Evolutionary conservation across 768 basidiomycete species (phyloP).

Genomic region (Hypholoma sublateritium): DNA sequence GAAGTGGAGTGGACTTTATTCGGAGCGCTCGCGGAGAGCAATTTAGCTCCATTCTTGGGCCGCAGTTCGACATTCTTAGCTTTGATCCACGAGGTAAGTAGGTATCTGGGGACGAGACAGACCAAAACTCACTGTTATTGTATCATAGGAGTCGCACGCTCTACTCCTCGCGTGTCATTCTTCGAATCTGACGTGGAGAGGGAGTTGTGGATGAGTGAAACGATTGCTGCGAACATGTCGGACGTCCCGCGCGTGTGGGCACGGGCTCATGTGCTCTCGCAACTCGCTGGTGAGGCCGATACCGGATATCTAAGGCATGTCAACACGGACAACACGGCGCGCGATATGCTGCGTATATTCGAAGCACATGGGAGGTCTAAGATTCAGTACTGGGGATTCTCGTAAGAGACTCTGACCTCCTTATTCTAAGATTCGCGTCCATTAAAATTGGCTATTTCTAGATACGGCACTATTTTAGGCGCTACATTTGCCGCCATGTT

Average conservation of each 20-base stretch:
- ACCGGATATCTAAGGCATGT: constrained; percentile 28
- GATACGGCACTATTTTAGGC: constrained; percentile 28
- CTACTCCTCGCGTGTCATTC: constrained; percentile 34
- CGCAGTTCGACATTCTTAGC: constrained; percentile 45
- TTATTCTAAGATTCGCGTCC: too few relatives aligned
- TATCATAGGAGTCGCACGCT: constrained; percentile 30
- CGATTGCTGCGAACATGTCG: constrained; percentile 20
- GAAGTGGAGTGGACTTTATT: constrained; percentile 38
- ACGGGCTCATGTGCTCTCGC: constrained; percentile 27
- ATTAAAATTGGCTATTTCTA: constrained; percentile 1
- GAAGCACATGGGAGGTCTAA: constrained; percentile 31
- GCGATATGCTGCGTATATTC: constrained; percentile 38
- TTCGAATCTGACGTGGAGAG: constrained; percentile 35
- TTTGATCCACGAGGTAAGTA: constrained; percentile 46
- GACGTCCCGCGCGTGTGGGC: constrained; percentile 32
- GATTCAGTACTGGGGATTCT: constrained; percentile 34
- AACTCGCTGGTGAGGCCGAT: constrained; percentile 30
- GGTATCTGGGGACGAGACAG: too few relatives aligned
- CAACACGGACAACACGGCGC: constrained; percentile 36
- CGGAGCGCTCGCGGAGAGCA: constrained; percentile 16
- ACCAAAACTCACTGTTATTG: too few relatives aligned
- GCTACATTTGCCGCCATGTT: constrained; percentile 34
- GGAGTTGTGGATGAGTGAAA: constrained; percentile 19
- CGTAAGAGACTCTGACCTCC: constrained; percentile 14
- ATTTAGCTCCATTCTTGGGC: constrained; percentile 34